phyloP scores from a whole-genome alignment of 345 rosid species.

The Theobroma cacao region DNA sequence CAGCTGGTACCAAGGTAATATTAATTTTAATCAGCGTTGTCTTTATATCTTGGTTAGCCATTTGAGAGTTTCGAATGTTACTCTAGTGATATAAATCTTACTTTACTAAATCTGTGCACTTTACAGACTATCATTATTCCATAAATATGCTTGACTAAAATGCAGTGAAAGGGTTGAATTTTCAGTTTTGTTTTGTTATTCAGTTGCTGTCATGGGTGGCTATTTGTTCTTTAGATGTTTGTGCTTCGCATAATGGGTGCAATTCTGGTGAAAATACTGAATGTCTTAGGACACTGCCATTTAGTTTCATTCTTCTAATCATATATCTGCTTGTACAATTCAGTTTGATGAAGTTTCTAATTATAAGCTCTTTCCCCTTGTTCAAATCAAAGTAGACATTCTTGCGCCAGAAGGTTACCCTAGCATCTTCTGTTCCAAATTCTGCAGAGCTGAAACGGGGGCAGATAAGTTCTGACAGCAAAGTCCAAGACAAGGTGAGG shows the following conservation, averaged over 20 bases:
- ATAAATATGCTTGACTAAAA: neutral
- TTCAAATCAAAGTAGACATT: conserved; percentile 58
- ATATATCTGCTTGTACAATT: conserved; percentile 1
- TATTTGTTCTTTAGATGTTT: neutral
- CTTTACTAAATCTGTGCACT: neutral
- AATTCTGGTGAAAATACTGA: neutral
- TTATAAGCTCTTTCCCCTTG: neutral
- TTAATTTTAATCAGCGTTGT: neutral
- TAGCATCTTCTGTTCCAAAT: conserved; percentile 56
- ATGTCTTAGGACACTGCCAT: neutral
- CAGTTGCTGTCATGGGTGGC: neutral
- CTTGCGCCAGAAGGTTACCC: conserved; percentile 80
- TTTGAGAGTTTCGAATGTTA: neutral
- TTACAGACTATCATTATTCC: neutral
- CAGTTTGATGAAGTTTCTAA: conserved; percentile 11
- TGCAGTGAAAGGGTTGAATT: neutral
- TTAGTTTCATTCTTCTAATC: neutral
- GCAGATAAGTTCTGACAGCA: conserved; percentile 30
- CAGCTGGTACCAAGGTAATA: conserved; percentile 76
- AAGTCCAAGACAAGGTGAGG: conserved; percentile 24
- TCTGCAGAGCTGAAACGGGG: conserved; percentile 36
- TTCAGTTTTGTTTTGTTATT: neutral
- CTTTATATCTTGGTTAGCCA: neutral
- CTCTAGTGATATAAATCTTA: too few relatives aligned
- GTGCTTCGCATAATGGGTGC: neutral